Evolutionary conservation across 371 early-diverging fungal genomes (phyloP).

Genomic region (Vairimorpha necatrix): DNA sequence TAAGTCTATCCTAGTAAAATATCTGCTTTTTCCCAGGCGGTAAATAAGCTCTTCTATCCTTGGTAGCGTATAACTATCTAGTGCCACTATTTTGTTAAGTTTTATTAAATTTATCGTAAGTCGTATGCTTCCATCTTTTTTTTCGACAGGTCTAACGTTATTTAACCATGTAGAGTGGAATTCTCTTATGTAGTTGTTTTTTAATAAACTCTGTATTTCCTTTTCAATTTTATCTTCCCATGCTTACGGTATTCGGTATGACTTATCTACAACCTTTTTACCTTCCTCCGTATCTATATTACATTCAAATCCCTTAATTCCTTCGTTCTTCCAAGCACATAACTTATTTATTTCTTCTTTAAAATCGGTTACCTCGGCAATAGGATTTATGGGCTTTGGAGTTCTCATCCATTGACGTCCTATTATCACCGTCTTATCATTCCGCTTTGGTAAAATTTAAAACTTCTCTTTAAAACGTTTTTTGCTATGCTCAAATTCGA

Average conservation of each 20-base stretch:
- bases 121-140: conserved; percentile 38
- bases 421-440: background rate
- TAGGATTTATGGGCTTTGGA: background rate
- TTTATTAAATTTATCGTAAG: conserved; percentile 22
- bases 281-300: background rate
- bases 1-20: no score
- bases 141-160: conserved; percentile 15
- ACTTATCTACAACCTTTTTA: background rate
- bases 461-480: background rate
- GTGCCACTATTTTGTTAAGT: conserved; percentile 31
- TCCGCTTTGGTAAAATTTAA: conserved; percentile 3
- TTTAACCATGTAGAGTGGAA: conserved; percentile 33
- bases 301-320: background rate
- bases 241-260: background rate
- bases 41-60: conserved; percentile 20
- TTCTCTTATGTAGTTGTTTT: conserved; percentile 25
- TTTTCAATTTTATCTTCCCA: background rate
- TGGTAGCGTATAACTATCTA: conserved; percentile 31
- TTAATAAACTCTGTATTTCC: background rate
- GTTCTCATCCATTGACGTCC: background rate
- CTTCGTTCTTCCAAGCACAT: background rate
- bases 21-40: conserved; percentile 17
- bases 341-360: background rate
- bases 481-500: background rate
- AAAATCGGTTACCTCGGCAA: background rate